Evolutionary conservation across 768 basidiomycete species (phyloP).

Genomic region (Kockovaella imperatae): DNA sequence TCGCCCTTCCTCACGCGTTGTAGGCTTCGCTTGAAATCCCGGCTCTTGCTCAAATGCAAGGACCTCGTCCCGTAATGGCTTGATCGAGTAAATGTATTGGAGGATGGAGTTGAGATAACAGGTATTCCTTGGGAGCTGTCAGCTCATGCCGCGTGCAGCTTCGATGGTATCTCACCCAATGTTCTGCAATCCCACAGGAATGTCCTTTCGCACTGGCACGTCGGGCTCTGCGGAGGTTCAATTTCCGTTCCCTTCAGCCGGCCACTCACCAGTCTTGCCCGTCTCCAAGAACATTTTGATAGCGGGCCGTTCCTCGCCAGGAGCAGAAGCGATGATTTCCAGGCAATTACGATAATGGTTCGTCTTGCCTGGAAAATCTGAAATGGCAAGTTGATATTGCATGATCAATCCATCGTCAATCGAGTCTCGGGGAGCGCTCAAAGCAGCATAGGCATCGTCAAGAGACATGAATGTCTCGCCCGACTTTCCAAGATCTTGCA

Average conservation of each 20-base stretch:
- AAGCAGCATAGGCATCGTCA: constrained; percentile 31
- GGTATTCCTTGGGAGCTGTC: constrained; percentile 33
- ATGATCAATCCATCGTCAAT: constrained; percentile 37
- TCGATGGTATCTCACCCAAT: constrained; percentile 26
- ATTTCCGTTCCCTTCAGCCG: neutral
- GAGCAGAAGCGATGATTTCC: constrained; percentile 28
- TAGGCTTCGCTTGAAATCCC: neutral
- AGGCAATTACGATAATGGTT: constrained; percentile 34
- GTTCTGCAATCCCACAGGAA: constrained; percentile 39
- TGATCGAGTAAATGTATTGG: constrained; percentile 38
- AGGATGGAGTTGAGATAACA: constrained; percentile 44
- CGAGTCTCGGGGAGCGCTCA: constrained; percentile 26
- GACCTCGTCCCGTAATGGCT: constrained; percentile 37
- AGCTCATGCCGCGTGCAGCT: constrained; percentile 1
- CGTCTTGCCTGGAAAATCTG: constrained; percentile 31
- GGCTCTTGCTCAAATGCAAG: constrained; percentile 23
- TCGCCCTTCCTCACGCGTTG: constrained; percentile 30
- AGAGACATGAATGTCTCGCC: constrained; percentile 27
- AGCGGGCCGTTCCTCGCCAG: constrained; percentile 24
- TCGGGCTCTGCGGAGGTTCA: constrained; percentile 11
- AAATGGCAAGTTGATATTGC: constrained; percentile 8
- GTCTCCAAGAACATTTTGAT: constrained; percentile 28
- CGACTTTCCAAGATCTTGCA: constrained; percentile 19
- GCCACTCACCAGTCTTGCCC: constrained; percentile 18
- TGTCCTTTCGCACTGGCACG: constrained; percentile 25